Conservation (phyloP, 2,329 filamentous ascomycete genomes). For the Nothophoma quercina region DNA sequence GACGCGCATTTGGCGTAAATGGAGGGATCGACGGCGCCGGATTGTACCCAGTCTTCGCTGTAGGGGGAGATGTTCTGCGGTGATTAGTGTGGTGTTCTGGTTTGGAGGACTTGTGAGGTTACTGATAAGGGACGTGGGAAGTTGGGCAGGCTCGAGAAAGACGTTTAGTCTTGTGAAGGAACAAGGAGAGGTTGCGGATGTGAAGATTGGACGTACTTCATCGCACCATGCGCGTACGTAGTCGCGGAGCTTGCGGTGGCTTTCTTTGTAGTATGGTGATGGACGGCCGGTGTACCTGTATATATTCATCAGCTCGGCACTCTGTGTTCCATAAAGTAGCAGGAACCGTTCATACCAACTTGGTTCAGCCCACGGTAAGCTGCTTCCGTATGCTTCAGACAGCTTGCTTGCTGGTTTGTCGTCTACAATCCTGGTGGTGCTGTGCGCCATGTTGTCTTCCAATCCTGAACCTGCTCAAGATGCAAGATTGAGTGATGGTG, state of each 20-base stretch:
- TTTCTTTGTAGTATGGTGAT: constrained; percentile 44
- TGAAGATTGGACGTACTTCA: constrained; percentile 29
- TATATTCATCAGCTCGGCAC: neutral
- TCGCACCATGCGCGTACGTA: constrained; percentile 42
- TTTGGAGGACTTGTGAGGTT: no score
- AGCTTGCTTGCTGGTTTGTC: constrained; percentile 21
- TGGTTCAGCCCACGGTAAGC: constrained; percentile 42
- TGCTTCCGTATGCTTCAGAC: constrained; percentile 34
- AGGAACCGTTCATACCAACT: constrained; percentile 28
- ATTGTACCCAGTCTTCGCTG: constrained; percentile 38
- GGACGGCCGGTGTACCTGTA: constrained; percentile 41
- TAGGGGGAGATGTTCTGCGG: constrained; percentile 34
- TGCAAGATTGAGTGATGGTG: no score
- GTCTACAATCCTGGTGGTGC: constrained; percentile 10
- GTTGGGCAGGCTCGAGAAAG: no score
- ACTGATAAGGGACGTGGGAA: no score
- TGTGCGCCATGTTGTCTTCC: constrained; percentile 9
- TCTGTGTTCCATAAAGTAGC: neutral
- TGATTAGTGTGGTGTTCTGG: constrained; percentile 5
- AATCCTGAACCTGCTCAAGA: no score
- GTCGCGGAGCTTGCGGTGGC: constrained; percentile 37
- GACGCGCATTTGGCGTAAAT: constrained; percentile 38
- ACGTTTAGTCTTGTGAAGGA: no score
- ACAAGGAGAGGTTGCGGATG: no score
- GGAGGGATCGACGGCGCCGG: constrained; percentile 32